phyloP scores from a whole-genome alignment of 352 stramenopile genomes.

The Labyrinthula sp. region DNA sequence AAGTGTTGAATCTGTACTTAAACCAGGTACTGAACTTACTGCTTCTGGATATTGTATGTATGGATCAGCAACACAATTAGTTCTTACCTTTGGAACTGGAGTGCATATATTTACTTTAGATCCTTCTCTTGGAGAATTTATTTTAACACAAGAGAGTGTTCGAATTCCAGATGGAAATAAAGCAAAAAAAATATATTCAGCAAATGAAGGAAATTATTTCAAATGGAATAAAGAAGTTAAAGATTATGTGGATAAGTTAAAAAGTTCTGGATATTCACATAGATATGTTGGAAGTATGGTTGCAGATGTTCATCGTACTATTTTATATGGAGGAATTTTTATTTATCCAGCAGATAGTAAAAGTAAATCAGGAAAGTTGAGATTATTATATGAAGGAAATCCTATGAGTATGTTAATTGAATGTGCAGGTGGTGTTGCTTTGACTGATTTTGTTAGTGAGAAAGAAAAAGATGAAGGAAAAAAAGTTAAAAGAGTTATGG shows the following conservation, averaged over 20 bases:
- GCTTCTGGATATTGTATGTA: slow-evolving; percentile 96
- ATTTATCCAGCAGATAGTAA: slow-evolving; percentile 87
- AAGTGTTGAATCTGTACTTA: slow-evolving; percentile 68
- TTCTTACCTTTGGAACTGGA: slow-evolving; percentile 78
- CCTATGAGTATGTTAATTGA: slow-evolving; percentile 98
- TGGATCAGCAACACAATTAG: slow-evolving; percentile 83
- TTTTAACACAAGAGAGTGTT: slow-evolving; percentile 80
- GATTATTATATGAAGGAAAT: slow-evolving; percentile 94
- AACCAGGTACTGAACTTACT: slow-evolving; percentile 71
- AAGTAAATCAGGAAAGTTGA: slow-evolving; percentile 66
- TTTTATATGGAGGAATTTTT: slow-evolving; percentile 94
- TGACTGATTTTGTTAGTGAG: too few relatives aligned
- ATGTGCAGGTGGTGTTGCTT: slow-evolving; percentile 79
- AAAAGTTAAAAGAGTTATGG: slow-evolving; percentile 63
- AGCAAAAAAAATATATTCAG: slow-evolving; percentile 76
- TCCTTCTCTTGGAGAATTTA: slow-evolving; percentile 89
- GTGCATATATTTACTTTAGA: slow-evolving; percentile 92
- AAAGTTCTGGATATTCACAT: slow-evolving; percentile 54
- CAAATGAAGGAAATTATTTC: slow-evolving; percentile 89
- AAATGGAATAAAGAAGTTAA: slow-evolving; percentile 77
- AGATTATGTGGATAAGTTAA: slow-evolving; percentile 38
- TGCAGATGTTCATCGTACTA: slow-evolving; percentile 89
- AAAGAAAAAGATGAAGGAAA: too few relatives aligned
- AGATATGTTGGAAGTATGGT: slow-evolving; percentile 96
- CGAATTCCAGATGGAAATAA: slow-evolving; percentile 73